Conservation (phyloP, 352 stramenopile genomes). For the Globisporangium spinosum region DNA sequence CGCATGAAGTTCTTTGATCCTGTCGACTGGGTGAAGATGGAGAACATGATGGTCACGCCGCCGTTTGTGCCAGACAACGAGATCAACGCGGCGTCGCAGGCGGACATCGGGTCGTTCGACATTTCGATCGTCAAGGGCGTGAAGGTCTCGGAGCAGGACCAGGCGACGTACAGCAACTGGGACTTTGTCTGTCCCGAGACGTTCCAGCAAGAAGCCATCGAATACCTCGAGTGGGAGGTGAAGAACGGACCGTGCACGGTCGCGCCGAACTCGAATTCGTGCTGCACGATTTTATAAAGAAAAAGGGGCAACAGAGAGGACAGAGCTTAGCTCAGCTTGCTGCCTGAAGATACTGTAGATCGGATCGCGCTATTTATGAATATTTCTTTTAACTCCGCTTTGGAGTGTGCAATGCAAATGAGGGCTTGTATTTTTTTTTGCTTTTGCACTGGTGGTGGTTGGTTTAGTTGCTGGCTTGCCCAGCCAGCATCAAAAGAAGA, state of each 20-base stretch:
- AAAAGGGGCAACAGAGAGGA: not conserved
- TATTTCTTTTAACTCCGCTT: not conserved
- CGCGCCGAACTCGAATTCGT: slow-evolving; percentile 53
- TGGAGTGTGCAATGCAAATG: not conserved
- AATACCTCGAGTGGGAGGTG: slow-evolving; percentile 81
- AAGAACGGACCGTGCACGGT: slow-evolving; percentile 74
- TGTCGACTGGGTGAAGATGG: slow-evolving; percentile 74
- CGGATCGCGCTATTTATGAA: not conserved
- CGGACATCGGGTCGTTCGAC: slow-evolving; percentile 78
- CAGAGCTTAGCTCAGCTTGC: not conserved
- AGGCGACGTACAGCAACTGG: slow-evolving; percentile 66
- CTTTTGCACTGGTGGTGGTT: no score
- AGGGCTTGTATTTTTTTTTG: not conserved
- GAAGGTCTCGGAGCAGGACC: slow-evolving; percentile 67
- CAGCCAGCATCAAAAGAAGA: no score
- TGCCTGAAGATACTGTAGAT: not conserved
- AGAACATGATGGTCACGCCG: slow-evolving; percentile 57
- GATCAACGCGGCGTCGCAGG: slow-evolving; percentile 82
- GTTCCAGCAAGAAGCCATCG: slow-evolving; percentile 78
- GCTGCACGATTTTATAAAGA: slow-evolving; percentile 55
- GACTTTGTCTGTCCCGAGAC: slow-evolving; percentile 72
- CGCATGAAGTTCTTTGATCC: slow-evolving; percentile 74
- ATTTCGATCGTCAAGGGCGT: slow-evolving; percentile 67
- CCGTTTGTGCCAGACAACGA: slow-evolving; percentile 81
- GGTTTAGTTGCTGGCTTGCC: no score